Conservation (phyloP, 495 filamentous ascomycete species). For the Saxophila tyrrhenica region DNA sequence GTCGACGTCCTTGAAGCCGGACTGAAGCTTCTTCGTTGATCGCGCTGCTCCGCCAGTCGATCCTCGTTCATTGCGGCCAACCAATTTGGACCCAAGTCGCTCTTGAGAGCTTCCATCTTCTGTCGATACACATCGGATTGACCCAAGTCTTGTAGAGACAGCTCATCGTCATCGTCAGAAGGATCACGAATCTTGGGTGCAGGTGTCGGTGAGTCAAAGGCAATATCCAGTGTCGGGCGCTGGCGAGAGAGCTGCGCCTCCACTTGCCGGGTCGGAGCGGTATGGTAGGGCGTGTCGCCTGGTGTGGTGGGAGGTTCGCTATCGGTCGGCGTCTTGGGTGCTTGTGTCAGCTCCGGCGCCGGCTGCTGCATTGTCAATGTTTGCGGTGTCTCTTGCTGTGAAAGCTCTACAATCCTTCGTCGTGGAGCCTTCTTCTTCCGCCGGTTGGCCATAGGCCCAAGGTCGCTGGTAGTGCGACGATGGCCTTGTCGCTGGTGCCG, state of each 20-base stretch:
- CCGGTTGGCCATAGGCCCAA: constrained; percentile 12
- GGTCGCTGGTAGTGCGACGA: constrained; percentile 29
- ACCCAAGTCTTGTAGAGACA: constrained; percentile 47
- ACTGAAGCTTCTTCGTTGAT: constrained; percentile 8
- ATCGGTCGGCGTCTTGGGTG: constrained; percentile 9
- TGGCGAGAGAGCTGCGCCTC: neutral
- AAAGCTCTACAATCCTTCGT: constrained; percentile 74
- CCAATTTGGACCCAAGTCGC: constrained; percentile 75
- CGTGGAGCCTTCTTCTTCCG: constrained; percentile 41
- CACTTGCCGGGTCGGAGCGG: constrained; percentile 7
- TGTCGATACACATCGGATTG: constrained; percentile 70
- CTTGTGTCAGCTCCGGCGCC: neutral
- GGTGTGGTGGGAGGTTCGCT: constrained; percentile 13
- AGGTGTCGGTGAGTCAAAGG: constrained; percentile 10
- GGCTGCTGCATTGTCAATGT: neutral
- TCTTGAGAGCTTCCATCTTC: constrained; percentile 73
- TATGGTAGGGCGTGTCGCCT: constrained; percentile 12
- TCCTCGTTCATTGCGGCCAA: constrained; percentile 76
- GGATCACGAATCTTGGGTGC: constrained; percentile 6
- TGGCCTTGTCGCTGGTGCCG: constrained; percentile 19
- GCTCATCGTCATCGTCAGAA: constrained; percentile 22
- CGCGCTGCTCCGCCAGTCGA: constrained; percentile 9
- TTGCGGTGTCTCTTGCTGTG: constrained; percentile 23
- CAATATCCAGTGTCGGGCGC: constrained; percentile 13
- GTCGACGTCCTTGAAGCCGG: constrained; percentile 8